Evolutionary conservation across 1,284 basidiomycete genomes (phyloP).

Genomic region (Apiotrichum porosum): DNA sequence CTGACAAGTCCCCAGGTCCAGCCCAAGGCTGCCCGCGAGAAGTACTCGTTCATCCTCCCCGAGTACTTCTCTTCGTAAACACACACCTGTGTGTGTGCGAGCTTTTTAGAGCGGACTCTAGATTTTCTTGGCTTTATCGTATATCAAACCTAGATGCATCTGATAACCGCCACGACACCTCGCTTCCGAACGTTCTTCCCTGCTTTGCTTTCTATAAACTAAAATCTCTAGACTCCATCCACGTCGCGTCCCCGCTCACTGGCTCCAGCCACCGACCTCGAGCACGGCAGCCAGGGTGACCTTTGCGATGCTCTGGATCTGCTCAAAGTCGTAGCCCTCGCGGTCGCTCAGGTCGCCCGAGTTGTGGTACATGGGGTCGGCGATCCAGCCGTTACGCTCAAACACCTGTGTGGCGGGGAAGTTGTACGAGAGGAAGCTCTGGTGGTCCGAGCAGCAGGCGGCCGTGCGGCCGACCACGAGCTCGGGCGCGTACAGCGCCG

Average conservation of each 20-base stretch:
- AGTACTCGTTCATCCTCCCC: constrained; percentile 73
- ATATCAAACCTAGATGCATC: no score
- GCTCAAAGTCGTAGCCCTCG: constrained; percentile 71
- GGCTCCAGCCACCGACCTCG: constrained; percentile 26
- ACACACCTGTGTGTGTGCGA: no score
- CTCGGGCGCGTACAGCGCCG: constrained; percentile 68
- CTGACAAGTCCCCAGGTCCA: constrained; percentile 53
- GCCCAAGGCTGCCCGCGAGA: constrained; percentile 63
- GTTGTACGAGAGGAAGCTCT: constrained; percentile 71
- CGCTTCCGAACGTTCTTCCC: no score
- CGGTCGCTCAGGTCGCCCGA: constrained; percentile 71
- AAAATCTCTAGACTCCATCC: no score
- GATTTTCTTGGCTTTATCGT: no score
- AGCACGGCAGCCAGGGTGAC: constrained; percentile 56
- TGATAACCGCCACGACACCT: no score
- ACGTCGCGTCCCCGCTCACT: no score
- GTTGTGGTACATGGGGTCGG: constrained; percentile 65
- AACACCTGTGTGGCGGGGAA: constrained; percentile 68
- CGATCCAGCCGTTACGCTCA: constrained; percentile 71
- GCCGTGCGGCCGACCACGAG: constrained; percentile 67
- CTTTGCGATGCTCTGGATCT: constrained; percentile 73
- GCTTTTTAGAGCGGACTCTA: no score
- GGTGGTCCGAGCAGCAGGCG: constrained; percentile 81
- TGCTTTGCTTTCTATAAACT: no score
- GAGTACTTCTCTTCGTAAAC: no score